phyloP scores from a whole-genome alignment of 2,329 filamentous ascomycete species.

The Pseudogymnoascus sp. region DNA sequence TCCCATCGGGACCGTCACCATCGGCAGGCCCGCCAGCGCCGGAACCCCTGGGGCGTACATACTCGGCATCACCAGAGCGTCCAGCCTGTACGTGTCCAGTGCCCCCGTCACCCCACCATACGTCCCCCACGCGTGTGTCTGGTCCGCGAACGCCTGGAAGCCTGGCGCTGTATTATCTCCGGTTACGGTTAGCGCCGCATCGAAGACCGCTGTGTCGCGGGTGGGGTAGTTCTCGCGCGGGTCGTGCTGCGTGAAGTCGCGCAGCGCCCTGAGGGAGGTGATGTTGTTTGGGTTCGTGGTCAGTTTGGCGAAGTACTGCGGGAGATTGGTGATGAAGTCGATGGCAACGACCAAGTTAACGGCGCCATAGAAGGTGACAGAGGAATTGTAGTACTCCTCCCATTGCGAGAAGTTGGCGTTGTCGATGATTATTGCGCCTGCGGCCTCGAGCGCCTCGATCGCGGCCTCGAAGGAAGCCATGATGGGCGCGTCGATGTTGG shows the following conservation, averaged over 20 bases:
- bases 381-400: constrained; percentile 35
- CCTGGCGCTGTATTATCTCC: constrained; percentile 49
- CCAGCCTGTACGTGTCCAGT: constrained; percentile 48
- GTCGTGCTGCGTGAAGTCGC: constrained; percentile 48
- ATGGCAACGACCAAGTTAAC: constrained; percentile 43
- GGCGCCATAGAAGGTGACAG: constrained; percentile 19
- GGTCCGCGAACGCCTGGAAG: constrained; percentile 32
- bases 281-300: constrained; percentile 52
- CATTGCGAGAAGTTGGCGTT: constrained; percentile 52
- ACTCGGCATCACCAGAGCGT: constrained; percentile 57
- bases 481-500: constrained; percentile 33
- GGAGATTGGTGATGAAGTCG: constrained; percentile 54
- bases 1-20: constrained; percentile 58
- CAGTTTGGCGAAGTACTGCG: constrained; percentile 50
- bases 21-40: constrained; percentile 52
- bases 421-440: constrained; percentile 55
- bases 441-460: constrained; percentile 43
- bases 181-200: constrained; percentile 43
- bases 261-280: constrained; percentile 43
- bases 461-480: constrained; percentile 50
- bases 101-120: constrained; percentile 55
- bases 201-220: constrained; percentile 53
- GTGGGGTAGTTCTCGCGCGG: constrained; percentile 52
- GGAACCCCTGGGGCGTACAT: constrained; percentile 40
- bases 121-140: neutral